A percentile compares a stretch with the other conserved stretches of the same genome.
These are phyloP conservation scores for Pelargonium citronellum DNA, from an alignment of 441 rosid species.

Conservation along the genomic window DNA sequence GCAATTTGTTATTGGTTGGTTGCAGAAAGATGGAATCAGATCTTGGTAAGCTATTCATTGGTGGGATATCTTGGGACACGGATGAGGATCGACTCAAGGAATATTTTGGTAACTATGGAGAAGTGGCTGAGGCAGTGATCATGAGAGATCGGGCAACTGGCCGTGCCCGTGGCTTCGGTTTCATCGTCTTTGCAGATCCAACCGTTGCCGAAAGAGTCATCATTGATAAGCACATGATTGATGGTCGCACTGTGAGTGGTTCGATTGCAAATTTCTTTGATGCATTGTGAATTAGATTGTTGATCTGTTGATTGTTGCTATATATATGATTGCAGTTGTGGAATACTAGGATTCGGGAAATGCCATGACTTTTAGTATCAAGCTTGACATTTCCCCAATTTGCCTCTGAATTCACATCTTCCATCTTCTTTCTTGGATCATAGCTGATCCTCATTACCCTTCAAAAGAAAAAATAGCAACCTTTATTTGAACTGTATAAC, in stretches of 20 bases:
- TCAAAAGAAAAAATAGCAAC: too few species aligned
- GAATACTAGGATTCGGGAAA: conserved; percentile 1
- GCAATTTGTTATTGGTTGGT: conserved; percentile 29
- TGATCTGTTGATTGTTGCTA: conserved; percentile 9
- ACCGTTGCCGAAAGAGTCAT: conserved; percentile 63
- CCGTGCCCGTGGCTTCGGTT: conserved; percentile 72
- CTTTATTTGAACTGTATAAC: conserved; percentile 13
- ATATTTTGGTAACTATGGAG: conserved; percentile 55
- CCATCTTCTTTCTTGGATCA: not conserved
- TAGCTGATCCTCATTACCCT: conserved; percentile 6
- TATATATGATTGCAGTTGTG: conserved; percentile 13
- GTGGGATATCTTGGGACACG: conserved; percentile 77
- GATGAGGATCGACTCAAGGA: conserved; percentile 60
- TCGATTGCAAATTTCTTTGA: conserved; percentile 13
- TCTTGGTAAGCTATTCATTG: conserved; percentile 74
- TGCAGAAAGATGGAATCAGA: conserved; percentile 64
- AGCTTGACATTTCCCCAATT: not conserved
- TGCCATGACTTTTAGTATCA: not conserved
- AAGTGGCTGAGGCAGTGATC: conserved; percentile 61
- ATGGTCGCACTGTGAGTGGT: conserved; percentile 63
- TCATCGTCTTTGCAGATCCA: conserved; percentile 60
- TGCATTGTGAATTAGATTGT: conserved; percentile 16
- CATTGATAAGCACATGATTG: conserved; percentile 65
- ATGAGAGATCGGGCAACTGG: conserved; percentile 67
- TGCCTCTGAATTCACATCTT: conserved; percentile 11